Conservation (phyloP, 106 monocot genomes). For the Dendrobium catenatum region DNA sequence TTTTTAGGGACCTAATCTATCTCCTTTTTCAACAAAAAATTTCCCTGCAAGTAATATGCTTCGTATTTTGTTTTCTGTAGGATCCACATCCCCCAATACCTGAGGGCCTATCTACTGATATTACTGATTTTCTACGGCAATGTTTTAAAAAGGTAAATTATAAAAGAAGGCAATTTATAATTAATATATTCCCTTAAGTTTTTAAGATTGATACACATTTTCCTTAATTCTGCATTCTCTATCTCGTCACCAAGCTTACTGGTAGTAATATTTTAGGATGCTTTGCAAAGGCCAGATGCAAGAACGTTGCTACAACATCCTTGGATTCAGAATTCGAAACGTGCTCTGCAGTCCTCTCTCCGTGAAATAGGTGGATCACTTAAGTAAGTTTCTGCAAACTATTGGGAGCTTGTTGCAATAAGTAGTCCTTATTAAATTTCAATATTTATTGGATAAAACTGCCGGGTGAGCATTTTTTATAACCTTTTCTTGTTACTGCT, state of each 20-base stretch:
- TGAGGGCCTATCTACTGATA: conserved; percentile 10
- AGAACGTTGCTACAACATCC: conserved; percentile 13
- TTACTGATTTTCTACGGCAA: conserved; percentile 11
- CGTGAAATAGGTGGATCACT: conserved; percentile 6
- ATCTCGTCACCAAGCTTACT: neutral
- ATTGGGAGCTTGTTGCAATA: neutral
- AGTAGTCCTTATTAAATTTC: neutral
- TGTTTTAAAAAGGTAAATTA: conserved; percentile 4
- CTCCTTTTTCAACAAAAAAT: neutral
- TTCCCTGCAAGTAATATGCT: neutral
- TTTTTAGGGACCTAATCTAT: neutral
- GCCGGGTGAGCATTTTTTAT: neutral
- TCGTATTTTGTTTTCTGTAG: neutral
- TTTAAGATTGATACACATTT: neutral
- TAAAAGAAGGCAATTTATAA: neutral
- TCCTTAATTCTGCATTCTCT: neutral
- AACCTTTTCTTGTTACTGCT: neutral
- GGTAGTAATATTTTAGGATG: conserved; percentile 9
- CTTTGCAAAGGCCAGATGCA: conserved; percentile 21
- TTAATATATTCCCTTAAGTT: neutral
- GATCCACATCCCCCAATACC: conserved; percentile 13
- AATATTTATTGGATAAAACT: neutral
- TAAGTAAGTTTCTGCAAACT: neutral
- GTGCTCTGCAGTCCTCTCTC: conserved; percentile 22
- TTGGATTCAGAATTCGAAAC: conserved; percentile 26